Evolutionary conservation across 306 rosid species (phyloP).

Genomic region (Trifolium subterraneum): DNA sequence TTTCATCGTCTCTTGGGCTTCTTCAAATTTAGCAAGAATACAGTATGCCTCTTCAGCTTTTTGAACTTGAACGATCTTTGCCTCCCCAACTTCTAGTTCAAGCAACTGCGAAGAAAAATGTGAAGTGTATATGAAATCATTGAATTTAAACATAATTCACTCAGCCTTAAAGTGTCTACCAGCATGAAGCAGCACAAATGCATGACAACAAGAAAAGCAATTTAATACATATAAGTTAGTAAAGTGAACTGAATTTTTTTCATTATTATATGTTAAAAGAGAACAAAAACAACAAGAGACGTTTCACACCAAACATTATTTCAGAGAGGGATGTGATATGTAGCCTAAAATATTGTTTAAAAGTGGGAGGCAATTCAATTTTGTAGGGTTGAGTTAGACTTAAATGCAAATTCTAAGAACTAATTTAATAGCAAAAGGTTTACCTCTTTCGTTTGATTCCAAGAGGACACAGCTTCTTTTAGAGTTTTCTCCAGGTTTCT

Average conservation of each 20-base stretch:
- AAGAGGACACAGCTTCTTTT: conserved; percentile 61
- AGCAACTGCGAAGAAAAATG: conserved; percentile 55
- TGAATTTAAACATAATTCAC: conserved; percentile 18
- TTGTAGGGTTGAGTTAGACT: not conserved
- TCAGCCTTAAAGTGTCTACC: conserved; percentile 16
- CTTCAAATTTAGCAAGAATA: conserved; percentile 84
- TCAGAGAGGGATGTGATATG: not conserved
- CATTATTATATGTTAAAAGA: conserved; percentile 1
- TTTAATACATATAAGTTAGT: conserved; percentile 12
- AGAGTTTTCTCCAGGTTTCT: conserved; percentile 56
- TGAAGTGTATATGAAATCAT: conserved; percentile 9
- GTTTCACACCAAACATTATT: not conserved
- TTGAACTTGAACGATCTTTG: conserved; percentile 67
- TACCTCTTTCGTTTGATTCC: conserved; percentile 75
- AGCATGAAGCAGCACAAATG: conserved; percentile 20
- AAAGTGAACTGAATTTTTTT: conserved; percentile 7
- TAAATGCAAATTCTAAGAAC: not conserved
- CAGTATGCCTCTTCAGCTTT: conserved; percentile 74
- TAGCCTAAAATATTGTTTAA: not conserved
- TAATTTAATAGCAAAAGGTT: conserved; percentile 4
- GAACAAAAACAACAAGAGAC: conserved; percentile 13
- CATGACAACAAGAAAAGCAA: conserved; percentile 37
- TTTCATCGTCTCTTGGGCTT: conserved; percentile 73
- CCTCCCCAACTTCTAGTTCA: conserved; percentile 80
- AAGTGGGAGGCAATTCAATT: not conserved